Percentiles rank a stretch among this genome's conserved stretches.
phyloP scores from a whole-genome alignment of 495 filamentous ascomycete genomes.

The Beverwykella pulmonaria region DNA sequence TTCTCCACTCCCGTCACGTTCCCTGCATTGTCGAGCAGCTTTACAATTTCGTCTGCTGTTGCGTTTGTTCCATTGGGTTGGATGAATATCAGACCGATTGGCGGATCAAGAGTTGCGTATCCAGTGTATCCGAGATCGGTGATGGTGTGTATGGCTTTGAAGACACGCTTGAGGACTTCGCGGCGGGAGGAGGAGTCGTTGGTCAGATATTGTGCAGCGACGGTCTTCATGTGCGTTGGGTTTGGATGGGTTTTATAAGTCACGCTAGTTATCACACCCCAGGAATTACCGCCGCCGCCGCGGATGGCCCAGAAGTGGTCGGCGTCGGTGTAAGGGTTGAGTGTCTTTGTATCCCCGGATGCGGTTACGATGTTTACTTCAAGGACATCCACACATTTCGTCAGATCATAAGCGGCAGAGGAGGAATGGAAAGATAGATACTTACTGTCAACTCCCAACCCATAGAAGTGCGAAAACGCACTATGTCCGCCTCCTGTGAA shows the following conservation, averaged over 20 bases:
- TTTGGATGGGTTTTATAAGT: conserved; percentile 25
- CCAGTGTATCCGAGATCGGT: conserved; percentile 27
- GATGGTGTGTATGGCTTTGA: conserved; percentile 5
- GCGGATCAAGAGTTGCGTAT: conserved; percentile 8
- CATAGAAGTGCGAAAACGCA: conserved; percentile 24
- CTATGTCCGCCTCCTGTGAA: conserved; percentile 46
- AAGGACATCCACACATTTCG: conserved; percentile 12
- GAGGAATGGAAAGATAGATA: not conserved
- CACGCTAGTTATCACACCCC: conserved; percentile 22
- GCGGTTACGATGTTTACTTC: conserved; percentile 20
- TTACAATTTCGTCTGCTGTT: conserved; percentile 5
- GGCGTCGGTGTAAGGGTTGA: conserved; percentile 18
- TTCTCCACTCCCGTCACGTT: conserved; percentile 6
- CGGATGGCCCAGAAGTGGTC: conserved; percentile 22
- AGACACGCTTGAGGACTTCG: not conserved
- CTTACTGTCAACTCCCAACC: conserved; percentile 24
- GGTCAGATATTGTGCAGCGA: conserved; percentile 11
- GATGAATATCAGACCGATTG: conserved; percentile 16
- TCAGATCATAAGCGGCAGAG: not conserved
- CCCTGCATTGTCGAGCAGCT: not conserved
- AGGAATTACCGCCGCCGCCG: conserved; percentile 23
- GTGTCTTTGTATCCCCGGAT: conserved; percentile 5
- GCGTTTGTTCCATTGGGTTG: conserved; percentile 27
- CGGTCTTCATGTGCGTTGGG: conserved; percentile 13
- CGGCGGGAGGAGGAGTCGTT: not conserved